Evolutionary conservation across 2,329 filamentous ascomycete species (phyloP), one percentile per base, ranked within the genome.

Genomic region (Phaeosphaeriaceae sp.): DNA sequence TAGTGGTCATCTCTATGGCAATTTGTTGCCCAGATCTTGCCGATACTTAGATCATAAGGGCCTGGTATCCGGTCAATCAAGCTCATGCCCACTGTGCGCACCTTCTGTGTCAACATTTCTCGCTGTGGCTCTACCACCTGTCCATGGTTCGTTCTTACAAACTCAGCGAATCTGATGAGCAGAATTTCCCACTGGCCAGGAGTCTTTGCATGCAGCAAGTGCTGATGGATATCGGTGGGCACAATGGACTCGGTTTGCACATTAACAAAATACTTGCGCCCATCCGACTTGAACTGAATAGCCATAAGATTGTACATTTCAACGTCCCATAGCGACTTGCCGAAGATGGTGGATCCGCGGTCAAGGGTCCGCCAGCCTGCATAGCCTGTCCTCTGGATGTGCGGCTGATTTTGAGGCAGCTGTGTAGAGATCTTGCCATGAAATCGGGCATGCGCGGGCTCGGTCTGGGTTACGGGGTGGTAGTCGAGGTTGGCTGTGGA

Each of bases 101-200:
- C 89, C 77, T 92, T 93, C 70, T 96, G 91, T 61, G 90, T 87
- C 75, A 97, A 80, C 78, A 99, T 89, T 76, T 96, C 93, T 13
- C 89, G 89, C 82, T 98, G 94, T 31, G 95, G 95, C 80, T 98
- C 93, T 5, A 97, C 89, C 1, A 96, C 92, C 69, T 91, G 88
- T 7, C 95, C 95, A 72, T 96, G 88, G 74, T 97, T 98, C 15
- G 95, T 99, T 62, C 95, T 85, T 58, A 99, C 94, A 79, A 99
- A 98, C 65, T 96, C 92, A 68, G 89, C 90, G 85, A 93, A 95
- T 61, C 90, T 91, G 63, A 99, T 90, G 48, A 96, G 78, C n/a
- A 97, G 86, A 1, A 95, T 97, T 83, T 99, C 94, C 95, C 95
- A 99, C 70, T 93, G 85, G 0, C 93, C 93, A 0, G 91, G 89